These are phyloP conservation scores for Choricystis sp. DNA, from an alignment of 139 green algal species.

Conservation along the genomic window DNA sequence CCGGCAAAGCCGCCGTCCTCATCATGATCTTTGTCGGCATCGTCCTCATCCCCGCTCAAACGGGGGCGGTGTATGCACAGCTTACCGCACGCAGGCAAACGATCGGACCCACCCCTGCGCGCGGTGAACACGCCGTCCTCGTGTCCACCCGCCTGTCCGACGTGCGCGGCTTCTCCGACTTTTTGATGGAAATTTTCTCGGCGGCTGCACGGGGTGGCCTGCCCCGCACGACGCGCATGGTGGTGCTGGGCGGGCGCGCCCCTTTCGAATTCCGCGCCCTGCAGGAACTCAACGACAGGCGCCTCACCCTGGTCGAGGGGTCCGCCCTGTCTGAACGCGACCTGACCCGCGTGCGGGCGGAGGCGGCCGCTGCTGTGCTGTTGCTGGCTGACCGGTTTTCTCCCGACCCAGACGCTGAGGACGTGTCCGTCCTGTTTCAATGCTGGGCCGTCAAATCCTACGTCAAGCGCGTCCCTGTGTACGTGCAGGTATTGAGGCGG, in stretches of 20 bases:
- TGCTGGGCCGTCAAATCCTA: conserved; percentile 68
- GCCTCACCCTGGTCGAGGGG: conserved; percentile 57
- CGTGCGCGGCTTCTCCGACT: conserved; percentile 55
- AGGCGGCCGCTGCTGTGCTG: conserved; percentile 28
- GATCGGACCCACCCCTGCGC: conserved; percentile 14
- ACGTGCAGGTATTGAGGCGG: conserved; percentile 51
- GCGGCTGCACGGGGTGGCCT: conserved; percentile 11
- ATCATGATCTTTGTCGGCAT: conserved; percentile 57
- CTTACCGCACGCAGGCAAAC: conserved; percentile 29
- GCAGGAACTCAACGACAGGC: conserved; percentile 52
- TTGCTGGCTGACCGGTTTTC: conserved; percentile 59
- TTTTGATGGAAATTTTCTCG: conserved; percentile 49
- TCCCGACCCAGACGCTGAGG: conserved; percentile 38
- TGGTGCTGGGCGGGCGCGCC: conserved; percentile 46
- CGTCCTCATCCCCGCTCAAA: conserved; percentile 61
- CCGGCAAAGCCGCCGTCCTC: conserved; percentile 43
- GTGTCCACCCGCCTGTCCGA: conserved; percentile 43
- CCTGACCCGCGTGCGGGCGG: conserved; percentile 25
- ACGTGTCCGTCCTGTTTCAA: conserved; percentile 61
- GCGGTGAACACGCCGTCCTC: conserved; percentile 33
- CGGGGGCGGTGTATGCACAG: conserved; percentile 45
- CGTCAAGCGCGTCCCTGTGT: conserved; percentile 59
- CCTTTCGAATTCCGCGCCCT: conserved; percentile 55
- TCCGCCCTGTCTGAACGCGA: conserved; percentile 42
- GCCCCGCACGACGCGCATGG: conserved; percentile 21